Evolutionary conservation across 305 asterid species (phyloP).

Genomic region (Euphrasia arctica): DNA sequence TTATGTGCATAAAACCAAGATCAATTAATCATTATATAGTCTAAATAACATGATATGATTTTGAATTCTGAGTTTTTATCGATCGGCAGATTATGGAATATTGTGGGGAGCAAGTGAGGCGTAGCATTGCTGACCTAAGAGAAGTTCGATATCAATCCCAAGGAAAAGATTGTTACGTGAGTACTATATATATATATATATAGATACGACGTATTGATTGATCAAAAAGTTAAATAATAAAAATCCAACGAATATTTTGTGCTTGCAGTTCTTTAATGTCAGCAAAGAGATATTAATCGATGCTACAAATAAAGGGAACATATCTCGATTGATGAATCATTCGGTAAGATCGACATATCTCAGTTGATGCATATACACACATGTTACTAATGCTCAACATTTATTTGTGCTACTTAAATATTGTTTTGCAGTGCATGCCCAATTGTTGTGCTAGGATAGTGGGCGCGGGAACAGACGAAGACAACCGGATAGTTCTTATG

Average conservation of each 20-base stretch:
- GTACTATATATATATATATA: slow-evolving; percentile 25
- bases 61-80: slow-evolving; percentile 6
- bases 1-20: too few species aligned
- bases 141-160: slow-evolving; percentile 65
- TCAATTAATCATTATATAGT: too few species aligned
- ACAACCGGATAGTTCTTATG: slow-evolving; percentile 81
- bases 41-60: background rate
- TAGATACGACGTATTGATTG: too few species aligned
- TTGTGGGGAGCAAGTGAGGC: slow-evolving; percentile 86
- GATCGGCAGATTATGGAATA: slow-evolving; percentile 72
- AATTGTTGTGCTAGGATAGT: slow-evolving; percentile 93
- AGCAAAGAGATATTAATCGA: slow-evolving; percentile 92
- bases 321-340: slow-evolving; percentile 93
- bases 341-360: slow-evolving; percentile 50
- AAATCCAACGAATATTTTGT: background rate
- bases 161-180: slow-evolving; percentile 97
- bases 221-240: too few species aligned
- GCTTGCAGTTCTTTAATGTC: slow-evolving; percentile 82
- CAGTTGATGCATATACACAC: too few species aligned
- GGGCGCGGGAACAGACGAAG: slow-evolving; percentile 56
- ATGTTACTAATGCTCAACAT: too few species aligned
- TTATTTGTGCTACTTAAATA: too few species aligned
- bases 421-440: slow-evolving; percentile 80
- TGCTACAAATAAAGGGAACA: slow-evolving; percentile 85
- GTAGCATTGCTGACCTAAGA: slow-evolving; percentile 81